phyloP scores from a whole-genome alignment of 2,329 filamentous ascomycete species.

The Alternaria triticimaculans region DNA sequence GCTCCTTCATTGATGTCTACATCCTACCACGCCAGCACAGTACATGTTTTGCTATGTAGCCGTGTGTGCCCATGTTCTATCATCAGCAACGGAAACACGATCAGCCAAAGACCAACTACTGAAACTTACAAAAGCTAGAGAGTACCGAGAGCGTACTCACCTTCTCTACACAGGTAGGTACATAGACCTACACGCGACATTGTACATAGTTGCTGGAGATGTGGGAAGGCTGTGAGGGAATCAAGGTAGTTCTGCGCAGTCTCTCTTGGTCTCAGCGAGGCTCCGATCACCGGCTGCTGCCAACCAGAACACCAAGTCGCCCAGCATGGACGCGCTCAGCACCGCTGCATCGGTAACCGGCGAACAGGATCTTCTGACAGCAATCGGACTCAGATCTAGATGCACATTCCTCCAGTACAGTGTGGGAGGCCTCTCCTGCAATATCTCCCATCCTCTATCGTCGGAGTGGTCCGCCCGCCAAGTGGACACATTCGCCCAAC shows the following conservation, averaged over 20 bases:
- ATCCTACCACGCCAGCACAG: not conserved
- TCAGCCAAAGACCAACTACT: not conserved
- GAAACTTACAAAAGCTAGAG: not conserved
- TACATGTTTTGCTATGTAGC: not conserved
- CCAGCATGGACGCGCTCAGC: conserved; percentile 5
- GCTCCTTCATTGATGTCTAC: not conserved
- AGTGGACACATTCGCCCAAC: conserved; percentile 19
- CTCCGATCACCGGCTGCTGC: not conserved
- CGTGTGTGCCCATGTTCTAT: not conserved
- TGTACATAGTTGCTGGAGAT: not conserved
- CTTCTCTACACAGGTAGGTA: not conserved
- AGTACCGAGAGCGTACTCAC: not conserved
- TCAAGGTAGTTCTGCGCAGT: not conserved
- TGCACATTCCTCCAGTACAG: conserved; percentile 3
- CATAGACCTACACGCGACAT: not conserved
- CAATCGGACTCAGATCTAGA: conserved; percentile 14
- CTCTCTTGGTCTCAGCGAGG: not conserved
- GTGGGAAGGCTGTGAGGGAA: not conserved
- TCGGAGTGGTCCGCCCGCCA: conserved; percentile 41
- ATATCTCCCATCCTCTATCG: conserved; percentile 17
- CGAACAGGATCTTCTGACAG: conserved; percentile 23
- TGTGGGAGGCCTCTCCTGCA: conserved; percentile 29
- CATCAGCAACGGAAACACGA: not conserved
- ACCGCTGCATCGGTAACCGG: conserved; percentile 36
- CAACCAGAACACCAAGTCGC: not conserved